Base-by-base conservation (phyloP, 352 stramenopile species). In the Thraustotheca clavata region DNA sequence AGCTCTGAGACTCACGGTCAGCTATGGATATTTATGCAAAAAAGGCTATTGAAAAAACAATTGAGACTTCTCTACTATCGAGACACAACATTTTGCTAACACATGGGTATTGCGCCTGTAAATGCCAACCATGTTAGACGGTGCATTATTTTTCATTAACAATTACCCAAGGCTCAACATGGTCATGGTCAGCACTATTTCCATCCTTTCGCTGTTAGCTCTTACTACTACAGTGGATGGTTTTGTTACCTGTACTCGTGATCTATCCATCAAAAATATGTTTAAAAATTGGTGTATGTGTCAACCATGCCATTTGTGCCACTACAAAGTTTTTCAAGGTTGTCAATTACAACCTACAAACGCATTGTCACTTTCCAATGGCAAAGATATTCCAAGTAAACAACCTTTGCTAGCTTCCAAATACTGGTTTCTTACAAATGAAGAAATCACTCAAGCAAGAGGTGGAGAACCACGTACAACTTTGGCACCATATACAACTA, bases 291-390 rank as follows among this genome's bases (percentile, higher is more conserved):
- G 50, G 18, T 83, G 73, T 59, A 62, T 83, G 16, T 83, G 75
- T 60, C 24, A 50, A 36, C 73, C 75, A 14, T 80, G 73, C 62
- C 67, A 76, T 59, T 39, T 72, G 31, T 84, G 76, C 59, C 65
- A 70, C 49, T 72, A 73, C 55, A 69, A 59, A 32, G 49, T 69
- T 26, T 29, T 20, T 8, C 60, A 68, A 22, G 29, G 62, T 9
- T 80, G 73, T 62, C 40, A 60, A 40, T 36, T 69, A 34, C 74
- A 74, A 36, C 22, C 22, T 38, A 27, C 35, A 14, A 49, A 68
- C 0, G 61, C 22, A 26, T 38, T 68, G 18, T 47, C 54, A 20
- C 32, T 62, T 8, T 47, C 27, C 20, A 27, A 62, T 24, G 54
- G 54, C 16, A 16, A 11, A 11, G 54, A 62, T 29, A 26, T 62